A percentile compares a stretch with the other conserved stretches of the same genome.
Evolutionary conservation across 2,329 filamentous ascomycete species (phyloP).

Genomic region (Diaporthe sp.): DNA sequence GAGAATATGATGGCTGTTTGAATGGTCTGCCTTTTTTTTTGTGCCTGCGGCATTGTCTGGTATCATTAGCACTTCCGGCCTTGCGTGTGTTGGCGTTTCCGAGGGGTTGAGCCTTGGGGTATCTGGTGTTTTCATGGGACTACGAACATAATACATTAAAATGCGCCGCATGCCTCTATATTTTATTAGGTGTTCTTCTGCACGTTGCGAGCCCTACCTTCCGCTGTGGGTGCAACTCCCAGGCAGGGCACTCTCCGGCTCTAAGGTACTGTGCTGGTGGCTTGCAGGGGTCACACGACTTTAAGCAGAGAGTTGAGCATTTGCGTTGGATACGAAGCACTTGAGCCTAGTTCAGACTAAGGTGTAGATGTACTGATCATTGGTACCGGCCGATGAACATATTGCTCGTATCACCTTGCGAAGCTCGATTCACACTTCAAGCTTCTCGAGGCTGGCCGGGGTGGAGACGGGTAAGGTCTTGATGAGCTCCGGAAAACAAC

Average conservation of each 20-base stretch:
- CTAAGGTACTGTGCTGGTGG: neutral
- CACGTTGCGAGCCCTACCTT: neutral
- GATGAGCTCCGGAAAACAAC: too few relatives aligned
- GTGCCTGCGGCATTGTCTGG: neutral
- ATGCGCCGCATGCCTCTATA: neutral
- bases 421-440: neutral
- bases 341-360: too few relatives aligned
- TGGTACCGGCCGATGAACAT: neutral
- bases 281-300: neutral
- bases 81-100: constrained; percentile 1
- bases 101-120: neutral
- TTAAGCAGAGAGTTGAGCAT: neutral
- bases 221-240: neutral
- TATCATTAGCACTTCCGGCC: neutral
- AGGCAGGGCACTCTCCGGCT: neutral
- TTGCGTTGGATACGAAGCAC: neutral
- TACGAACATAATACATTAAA: constrained; percentile 12
- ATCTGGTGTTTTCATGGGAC: neutral
- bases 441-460: neutral
- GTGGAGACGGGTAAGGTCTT: neutral
- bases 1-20: constrained; percentile 1
- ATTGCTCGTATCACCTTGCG: neutral
- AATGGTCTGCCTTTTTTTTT: neutral
- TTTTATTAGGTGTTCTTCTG: neutral
- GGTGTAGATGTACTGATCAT: neutral